Evolutionary conservation across 108 stramenopile species (phyloP).

Genomic region (Skeletonema menzelii): DNA sequence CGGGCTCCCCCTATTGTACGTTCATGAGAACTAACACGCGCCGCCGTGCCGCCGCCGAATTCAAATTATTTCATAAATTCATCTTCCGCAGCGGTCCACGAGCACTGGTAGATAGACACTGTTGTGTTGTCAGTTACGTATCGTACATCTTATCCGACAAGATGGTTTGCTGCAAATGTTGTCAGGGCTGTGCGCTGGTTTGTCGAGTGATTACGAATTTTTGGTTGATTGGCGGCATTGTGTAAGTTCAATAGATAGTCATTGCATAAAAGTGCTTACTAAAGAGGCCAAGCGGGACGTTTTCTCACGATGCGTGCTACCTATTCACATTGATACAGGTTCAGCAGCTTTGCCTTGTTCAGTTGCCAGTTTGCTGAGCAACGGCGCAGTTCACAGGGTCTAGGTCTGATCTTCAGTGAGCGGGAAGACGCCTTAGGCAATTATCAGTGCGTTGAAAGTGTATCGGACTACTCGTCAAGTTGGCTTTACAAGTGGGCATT

Average conservation of each 20-base stretch:
- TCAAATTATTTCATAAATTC: too few species aligned
- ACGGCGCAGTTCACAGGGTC: background rate
- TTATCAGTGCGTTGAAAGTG: background rate
- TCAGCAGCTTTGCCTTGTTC: background rate
- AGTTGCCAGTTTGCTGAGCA: background rate
- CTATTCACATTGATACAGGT: background rate
- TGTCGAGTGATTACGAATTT: conserved; percentile 7
- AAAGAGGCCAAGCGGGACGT: too few species aligned
- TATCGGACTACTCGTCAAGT: too few species aligned
- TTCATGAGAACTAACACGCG: too few species aligned
- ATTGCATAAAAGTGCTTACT: too few species aligned
- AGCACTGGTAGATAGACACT: too few species aligned
- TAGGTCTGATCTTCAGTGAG: background rate
- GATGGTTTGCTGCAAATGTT: background rate
- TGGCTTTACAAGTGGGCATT: background rate
- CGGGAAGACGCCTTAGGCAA: background rate
- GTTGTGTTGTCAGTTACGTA: too few species aligned
- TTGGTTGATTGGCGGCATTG: background rate
- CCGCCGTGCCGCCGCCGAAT: too few species aligned
- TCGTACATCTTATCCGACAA: too few species aligned
- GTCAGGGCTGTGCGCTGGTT: background rate
- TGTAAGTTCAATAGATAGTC: background rate
- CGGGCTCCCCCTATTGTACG: too few species aligned
- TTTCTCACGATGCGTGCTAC: background rate
- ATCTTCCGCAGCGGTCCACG: too few species aligned